A percentile compares a stretch with the other conserved stretches of the same genome.
These are phyloP conservation scores for Pholiota molesta DNA, from an alignment of 768 basidiomycete genomes.

Conservation along the genomic window DNA sequence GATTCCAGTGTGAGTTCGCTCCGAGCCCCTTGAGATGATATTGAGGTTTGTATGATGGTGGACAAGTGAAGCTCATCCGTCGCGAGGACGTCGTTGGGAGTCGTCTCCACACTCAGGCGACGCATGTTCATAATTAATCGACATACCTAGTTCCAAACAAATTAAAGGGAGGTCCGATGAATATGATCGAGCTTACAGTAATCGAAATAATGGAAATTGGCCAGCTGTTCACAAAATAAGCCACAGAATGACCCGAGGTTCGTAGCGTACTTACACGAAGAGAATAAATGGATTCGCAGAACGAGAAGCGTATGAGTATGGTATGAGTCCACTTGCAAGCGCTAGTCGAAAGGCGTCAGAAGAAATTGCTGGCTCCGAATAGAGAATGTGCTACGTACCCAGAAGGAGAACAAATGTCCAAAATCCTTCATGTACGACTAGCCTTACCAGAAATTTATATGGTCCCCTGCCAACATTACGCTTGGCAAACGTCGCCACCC, in stretches of 20 bases:
- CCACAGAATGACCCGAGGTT: background rate
- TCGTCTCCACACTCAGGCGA: background rate
- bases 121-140: slow-evolving; percentile 9
- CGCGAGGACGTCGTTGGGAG: background rate
- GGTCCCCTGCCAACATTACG: slow-evolving; percentile 4
- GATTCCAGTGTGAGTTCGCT: background rate
- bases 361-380: background rate
- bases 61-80: slow-evolving; percentile 4
- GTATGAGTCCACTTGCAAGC: slow-evolving; percentile 1
- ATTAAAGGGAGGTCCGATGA: background rate
- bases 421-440: slow-evolving; percentile 8
- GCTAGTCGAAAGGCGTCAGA: background rate
- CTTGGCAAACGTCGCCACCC: slow-evolving; percentile 5
- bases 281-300: slow-evolving; percentile 10
- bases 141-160: background rate
- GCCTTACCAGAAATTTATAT: background rate
- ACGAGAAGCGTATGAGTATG: background rate
- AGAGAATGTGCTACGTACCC: background rate
- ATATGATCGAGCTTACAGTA: background rate
- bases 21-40: background rate
- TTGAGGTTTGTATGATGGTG: background rate
- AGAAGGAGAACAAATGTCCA: slow-evolving; percentile 5
- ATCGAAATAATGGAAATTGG: slow-evolving; percentile 6
- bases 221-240: background rate
- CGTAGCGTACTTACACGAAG: slow-evolving; percentile 1